Evolutionary conservation across 192 early-diverging fungal genomes (phyloP), one percentile per base, ranked within the genome.

Genomic region (Pilaira anomala): DNA sequence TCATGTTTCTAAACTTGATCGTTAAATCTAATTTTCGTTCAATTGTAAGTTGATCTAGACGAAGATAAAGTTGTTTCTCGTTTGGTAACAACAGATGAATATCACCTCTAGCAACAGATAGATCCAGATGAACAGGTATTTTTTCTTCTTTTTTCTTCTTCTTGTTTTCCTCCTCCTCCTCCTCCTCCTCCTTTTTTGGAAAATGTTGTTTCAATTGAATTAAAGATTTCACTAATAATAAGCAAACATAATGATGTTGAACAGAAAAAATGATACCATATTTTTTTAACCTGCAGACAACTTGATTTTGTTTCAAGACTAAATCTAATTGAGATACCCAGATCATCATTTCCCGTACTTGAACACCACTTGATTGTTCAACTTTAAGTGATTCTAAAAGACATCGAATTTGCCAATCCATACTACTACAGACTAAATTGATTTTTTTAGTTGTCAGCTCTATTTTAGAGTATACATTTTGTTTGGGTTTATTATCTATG

Each of bases 291-390:
- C 41, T 58, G 39, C 29, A 42, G 13, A 24, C 9, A 58, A 58
- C 6, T 42, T 3, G 41, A 41, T 26, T 55, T 55, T 21, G 53
- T 14, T n/a, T n/a, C n/a, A n/a, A n/a, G 18, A n/a, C 28, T 14
- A 55, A 29, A 13, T 26, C 41, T 8, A 58, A 40, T 22, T 58
- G n/a, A 3, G 56, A 58, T 39, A 58, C 22, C 56, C 56, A 58
- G 6, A 58, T 1, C 2, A 58, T 42, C 9, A n/a, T 40, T 22
- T 58, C 39, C n/a, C n/a, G n/a, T n/a, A n/a, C n/a, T n/a, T n/a
- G n/a, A n/a, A n/a, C n/a, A n/a, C n/a, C n/a, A n/a, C n/a, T n/a
- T n/a, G n/a, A n/a, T n/a, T n/a, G n/a, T n/a, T n/a, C n/a, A n/a
- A n/a, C n/a, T n/a, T n/a, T n/a, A n/a, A n/a, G n/a, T n/a, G 29